Base-by-base conservation (phyloP, 768 basidiomycete species). In the Phanerochaete carnosa region DNA sequence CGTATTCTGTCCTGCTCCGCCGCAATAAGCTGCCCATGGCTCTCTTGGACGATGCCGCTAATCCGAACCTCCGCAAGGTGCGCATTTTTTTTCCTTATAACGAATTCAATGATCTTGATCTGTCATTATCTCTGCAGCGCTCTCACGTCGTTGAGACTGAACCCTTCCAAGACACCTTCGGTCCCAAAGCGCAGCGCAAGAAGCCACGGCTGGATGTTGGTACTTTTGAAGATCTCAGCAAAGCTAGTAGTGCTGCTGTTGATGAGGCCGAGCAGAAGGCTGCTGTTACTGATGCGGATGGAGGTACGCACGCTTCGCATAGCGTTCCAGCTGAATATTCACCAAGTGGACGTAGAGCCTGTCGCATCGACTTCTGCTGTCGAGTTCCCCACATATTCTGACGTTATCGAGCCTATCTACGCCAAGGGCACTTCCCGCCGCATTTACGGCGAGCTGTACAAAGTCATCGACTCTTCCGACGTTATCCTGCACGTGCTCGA, bases 21-120 rank as follows among this genome's bases (percentile, higher is more conserved):
- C 83, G 95, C 60, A 98, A 98, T 76, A 98, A 98, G 75, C 81
- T 99, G 15, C 96, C 96, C 3, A 97, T 99, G 95, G 93, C 92
- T 9, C 79, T 99, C 45, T 79, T 99, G 35, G 94, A 96, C 65
- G 95, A 97, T 72, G 88, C 92, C 33, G 83, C 84, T 5, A 95
- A 94, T 67, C 88, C 90, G 1, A 85, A 88, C 70, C 65, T 78
- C 45, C 89, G 87, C 66, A 96, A 95, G 81, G 94, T 83, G 58
- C 39, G 76, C 63, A 52, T 11, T 35, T 13, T 13, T n/a, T n/a
- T 28, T 23, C 43, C 25, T 25, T 11, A 39, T 37, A 11, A 11
- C 25, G 19, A 32, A 33, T 15, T 57, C 12, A 26, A 45, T 30
- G 16, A 25, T 47, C 25, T 25, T 45, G 29, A n/a, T 13, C n/a